Percentiles rank a stretch among this genome's conserved stretches.
Evolutionary conservation across 768 basidiomycete genomes (phyloP).

Genomic region (Rubroboletus pulcherrimus): DNA sequence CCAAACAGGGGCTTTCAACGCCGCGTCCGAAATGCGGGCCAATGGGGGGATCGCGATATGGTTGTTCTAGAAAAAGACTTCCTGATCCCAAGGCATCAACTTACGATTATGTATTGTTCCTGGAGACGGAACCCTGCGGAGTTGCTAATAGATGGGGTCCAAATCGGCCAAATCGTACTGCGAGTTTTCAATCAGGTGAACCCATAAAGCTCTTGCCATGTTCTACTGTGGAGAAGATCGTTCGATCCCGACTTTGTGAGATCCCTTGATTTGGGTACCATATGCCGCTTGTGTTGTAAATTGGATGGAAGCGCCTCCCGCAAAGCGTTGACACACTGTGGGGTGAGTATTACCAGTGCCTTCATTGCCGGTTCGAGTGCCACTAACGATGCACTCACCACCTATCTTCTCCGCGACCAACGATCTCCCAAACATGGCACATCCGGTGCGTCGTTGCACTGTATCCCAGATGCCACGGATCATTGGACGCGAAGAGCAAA

Average conservation of each 20-base stretch:
- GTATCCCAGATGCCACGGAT: slow-evolving; percentile 1
- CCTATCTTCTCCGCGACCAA: slow-evolving; percentile 6
- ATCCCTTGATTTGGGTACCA: background rate
- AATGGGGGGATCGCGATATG: slow-evolving; percentile 19
- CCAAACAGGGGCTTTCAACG: slow-evolving; percentile 4
- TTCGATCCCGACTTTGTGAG: background rate
- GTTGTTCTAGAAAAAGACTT: slow-evolving; percentile 11
- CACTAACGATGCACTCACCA: background rate
- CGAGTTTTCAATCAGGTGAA: slow-evolving; percentile 7
- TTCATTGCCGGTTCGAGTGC: background rate
- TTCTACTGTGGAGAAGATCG: background rate
- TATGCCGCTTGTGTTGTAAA: background rate
- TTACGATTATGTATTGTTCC: slow-evolving; percentile 11
- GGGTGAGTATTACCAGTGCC: slow-evolving; percentile 12
- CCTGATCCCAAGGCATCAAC: background rate
- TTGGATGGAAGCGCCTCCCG: background rate
- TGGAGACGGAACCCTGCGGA: slow-evolving; percentile 15
- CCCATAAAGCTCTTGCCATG: background rate
- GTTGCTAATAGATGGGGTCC: slow-evolving; percentile 4
- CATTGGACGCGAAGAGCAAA: background rate
- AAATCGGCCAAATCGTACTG: background rate
- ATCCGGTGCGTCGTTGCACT: background rate
- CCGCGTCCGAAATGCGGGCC: slow-evolving; percentile 16
- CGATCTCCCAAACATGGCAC: slow-evolving; percentile 4
- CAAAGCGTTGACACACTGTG: slow-evolving; percentile 9